Percentiles rank a stretch among this genome's conserved stretches.
These are phyloP conservation scores for Monilinia fructicola DNA, from an alignment of 2,329 filamentous ascomycete genomes.

Conservation along the genomic window DNA sequence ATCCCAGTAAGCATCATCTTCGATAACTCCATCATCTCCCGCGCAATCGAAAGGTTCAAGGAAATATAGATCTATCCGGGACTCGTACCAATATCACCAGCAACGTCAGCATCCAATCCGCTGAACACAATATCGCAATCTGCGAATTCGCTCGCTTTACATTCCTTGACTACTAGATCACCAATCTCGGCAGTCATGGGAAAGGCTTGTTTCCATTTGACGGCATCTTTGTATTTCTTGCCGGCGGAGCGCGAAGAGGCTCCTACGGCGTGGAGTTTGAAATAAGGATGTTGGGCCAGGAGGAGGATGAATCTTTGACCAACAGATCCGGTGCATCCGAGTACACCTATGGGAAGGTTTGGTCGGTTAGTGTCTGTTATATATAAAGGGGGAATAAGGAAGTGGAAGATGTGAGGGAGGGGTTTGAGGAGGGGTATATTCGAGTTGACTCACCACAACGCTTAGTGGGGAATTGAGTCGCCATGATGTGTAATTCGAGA, in stretches of 20 bases:
- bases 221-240: conserved; percentile 92
- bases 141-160: conserved; percentile 75
- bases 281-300: conserved; percentile 81
- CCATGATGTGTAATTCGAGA: conserved; percentile 25
- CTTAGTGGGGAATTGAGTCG: conserved; percentile 51
- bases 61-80: conserved; percentile 15
- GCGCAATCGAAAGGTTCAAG: not conserved
- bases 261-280: conserved; percentile 83
- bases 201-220: conserved; percentile 87
- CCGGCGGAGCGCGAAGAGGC: conserved; percentile 86
- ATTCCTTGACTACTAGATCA: conserved; percentile 81
- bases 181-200: conserved; percentile 76
- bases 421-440: conserved; percentile 24
- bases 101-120: conserved; percentile 88
- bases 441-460: conserved; percentile 47
- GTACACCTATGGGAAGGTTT: conserved; percentile 57
- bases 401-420: not conserved
- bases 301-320: conserved; percentile 95
- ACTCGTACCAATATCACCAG: conserved; percentile 77
- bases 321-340: conserved; percentile 91
- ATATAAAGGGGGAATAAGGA: not conserved
- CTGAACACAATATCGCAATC: conserved; percentile 95
- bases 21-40: too few species aligned
- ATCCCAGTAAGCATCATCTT: not conserved
- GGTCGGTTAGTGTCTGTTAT: not conserved